phyloP scores from a whole-genome alignment of 495 filamentous ascomycete genomes.

The Neurospora sp. region DNA sequence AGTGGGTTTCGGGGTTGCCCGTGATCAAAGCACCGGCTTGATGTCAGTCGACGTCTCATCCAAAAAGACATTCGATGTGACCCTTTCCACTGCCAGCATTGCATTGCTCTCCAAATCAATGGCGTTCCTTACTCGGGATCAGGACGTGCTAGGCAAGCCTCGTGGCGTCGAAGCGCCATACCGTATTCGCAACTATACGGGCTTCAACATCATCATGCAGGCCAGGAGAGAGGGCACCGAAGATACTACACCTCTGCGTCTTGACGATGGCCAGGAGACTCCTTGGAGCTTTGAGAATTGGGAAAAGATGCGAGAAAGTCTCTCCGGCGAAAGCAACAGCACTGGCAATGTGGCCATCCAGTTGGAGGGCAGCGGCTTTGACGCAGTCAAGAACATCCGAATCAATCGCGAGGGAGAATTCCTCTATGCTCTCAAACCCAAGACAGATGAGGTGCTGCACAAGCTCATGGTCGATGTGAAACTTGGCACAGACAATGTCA shows the following conservation, averaged over 20 bases:
- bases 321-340: constrained; percentile 66
- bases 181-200: constrained; percentile 87
- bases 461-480: constrained; percentile 86
- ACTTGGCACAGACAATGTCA: constrained; percentile 84
- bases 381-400: constrained; percentile 75
- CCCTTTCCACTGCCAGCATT: constrained; percentile 87
- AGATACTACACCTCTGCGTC: constrained; percentile 55
- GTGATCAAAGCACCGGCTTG: constrained; percentile 61
- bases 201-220: constrained; percentile 79
- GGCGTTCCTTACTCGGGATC: constrained; percentile 76
- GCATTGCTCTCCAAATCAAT: constrained; percentile 86
- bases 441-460: constrained; percentile 68
- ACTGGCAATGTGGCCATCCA: constrained; percentile 67
- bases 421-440: constrained; percentile 76
- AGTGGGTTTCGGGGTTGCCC: constrained; percentile 79
- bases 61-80: constrained; percentile 81
- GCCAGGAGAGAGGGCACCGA: constrained; percentile 54
- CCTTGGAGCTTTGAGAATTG: constrained; percentile 97
- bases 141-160: constrained; percentile 91
- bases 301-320: constrained; percentile 82
- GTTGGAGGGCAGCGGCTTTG: constrained; percentile 88
- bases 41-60: constrained; percentile 80
- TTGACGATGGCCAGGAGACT: constrained; percentile 79
- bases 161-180: constrained; percentile 87
- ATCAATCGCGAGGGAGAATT: constrained; percentile 90